Conservation (phyloP, 2,329 filamentous ascomycete genomes). For the Epichloe amarillans region DNA sequence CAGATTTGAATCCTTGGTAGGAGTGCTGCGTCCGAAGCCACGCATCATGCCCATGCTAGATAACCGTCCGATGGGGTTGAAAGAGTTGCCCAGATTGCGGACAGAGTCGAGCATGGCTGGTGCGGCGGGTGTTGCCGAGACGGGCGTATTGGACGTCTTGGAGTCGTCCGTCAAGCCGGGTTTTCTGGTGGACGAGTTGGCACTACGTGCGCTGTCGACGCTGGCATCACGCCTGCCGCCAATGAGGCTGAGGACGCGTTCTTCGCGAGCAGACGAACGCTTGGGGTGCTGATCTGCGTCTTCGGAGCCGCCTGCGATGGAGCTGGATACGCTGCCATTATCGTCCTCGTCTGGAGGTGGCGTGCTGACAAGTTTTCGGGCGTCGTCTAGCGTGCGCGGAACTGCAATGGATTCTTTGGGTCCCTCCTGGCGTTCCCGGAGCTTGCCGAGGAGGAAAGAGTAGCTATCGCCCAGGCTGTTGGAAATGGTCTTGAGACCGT, state of each 20-base stretch:
- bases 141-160: conserved; percentile 11
- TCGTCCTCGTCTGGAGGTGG: conserved; percentile 51
- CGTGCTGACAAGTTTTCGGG: conserved; percentile 72
- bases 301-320: conserved; percentile 28
- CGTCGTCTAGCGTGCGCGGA: conserved; percentile 87
- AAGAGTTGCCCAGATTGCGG: conserved; percentile 62
- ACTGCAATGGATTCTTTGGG: conserved; percentile 40
- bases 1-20: conserved; percentile 25
- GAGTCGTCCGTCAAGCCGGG: conserved; percentile 35
- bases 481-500: conserved; percentile 82
- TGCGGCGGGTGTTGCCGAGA: conserved; percentile 29
- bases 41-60: conserved; percentile 61
- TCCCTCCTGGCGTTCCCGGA: conserved; percentile 54
- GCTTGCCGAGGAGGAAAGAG: conserved; percentile 79
- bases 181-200: conserved; percentile 49
- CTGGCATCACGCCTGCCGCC: conserved; percentile 65
- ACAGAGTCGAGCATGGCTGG: conserved; percentile 67
- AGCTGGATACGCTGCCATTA: conserved; percentile 44
- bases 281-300: conserved; percentile 18
- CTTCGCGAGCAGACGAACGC: conserved; percentile 31
- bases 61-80: conserved; percentile 74
- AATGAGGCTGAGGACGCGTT: conserved; percentile 58
- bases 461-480: conserved; percentile 85
- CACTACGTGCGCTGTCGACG: conserved; percentile 58
- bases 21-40: conserved; percentile 52